Percentiles rank a stretch among this genome's conserved stretches.
Conservation (phyloP, 2,329 filamentous ascomycete species). For the Cytospora piceae region DNA sequence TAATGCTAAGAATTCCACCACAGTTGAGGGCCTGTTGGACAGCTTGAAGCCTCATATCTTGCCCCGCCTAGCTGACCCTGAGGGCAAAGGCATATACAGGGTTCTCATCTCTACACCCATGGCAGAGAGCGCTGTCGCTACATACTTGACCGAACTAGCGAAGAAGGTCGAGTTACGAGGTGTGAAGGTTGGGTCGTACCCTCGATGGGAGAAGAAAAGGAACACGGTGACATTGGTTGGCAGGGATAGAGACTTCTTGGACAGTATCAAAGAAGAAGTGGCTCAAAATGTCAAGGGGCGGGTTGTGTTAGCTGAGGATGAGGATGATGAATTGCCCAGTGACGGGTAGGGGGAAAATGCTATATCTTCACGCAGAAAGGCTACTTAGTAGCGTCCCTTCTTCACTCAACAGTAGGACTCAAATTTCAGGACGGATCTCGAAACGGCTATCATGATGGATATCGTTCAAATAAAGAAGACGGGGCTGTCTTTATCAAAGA, state of each 20-base stretch:
- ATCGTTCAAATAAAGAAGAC: too few relatives aligned
- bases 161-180: constrained; percentile 72
- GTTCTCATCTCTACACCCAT: constrained; percentile 86
- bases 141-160: constrained; percentile 80
- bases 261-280: constrained; percentile 78
- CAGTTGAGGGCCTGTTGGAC: constrained; percentile 75
- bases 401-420: too few relatives aligned
- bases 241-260: constrained; percentile 74
- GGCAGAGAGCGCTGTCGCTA: constrained; percentile 82
- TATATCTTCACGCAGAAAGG: neutral
- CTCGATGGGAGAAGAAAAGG: constrained; percentile 81
- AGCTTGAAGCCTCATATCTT: constrained; percentile 73
- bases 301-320: constrained; percentile 71
- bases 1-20: neutral
- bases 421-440: too few relatives aligned
- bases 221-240: constrained; percentile 92
- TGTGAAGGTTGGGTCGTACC: constrained; percentile 95
- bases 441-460: too few relatives aligned
- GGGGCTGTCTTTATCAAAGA: neutral
- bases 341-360: neutral
- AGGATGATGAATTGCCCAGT: constrained; percentile 57
- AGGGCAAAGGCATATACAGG: constrained; percentile 78
- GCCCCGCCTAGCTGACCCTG: constrained; percentile 74
- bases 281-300: constrained; percentile 74
- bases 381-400: neutral